Conservation (phyloP, 2,329 filamentous ascomycete species). For the Claviceps citrina region DNA sequence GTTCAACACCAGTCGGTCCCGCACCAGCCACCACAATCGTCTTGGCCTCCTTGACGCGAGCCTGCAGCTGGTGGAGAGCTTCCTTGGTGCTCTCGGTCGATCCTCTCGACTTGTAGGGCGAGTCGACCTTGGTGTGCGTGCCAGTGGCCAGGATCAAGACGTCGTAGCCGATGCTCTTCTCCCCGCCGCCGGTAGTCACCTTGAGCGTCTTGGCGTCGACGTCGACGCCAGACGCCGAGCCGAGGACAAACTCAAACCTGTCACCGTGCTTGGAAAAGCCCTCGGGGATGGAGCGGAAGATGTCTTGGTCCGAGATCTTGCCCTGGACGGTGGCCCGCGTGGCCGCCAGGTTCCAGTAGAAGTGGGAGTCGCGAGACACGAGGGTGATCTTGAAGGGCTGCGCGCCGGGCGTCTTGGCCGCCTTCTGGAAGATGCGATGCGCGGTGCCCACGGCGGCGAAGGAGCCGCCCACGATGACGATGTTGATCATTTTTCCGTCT, state of each 20-base stretch:
- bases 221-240: slow-evolving; percentile 24
- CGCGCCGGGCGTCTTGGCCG: background rate
- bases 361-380: slow-evolving; percentile 23
- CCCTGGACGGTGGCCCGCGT: slow-evolving; percentile 38
- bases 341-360: slow-evolving; percentile 32
- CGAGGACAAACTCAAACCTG: slow-evolving; percentile 34
- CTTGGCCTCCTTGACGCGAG: slow-evolving; percentile 11
- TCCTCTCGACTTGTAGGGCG: slow-evolving; percentile 33
- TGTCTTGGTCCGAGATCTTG: slow-evolving; percentile 28
- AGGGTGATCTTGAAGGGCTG: slow-evolving; percentile 1
- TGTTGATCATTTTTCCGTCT: background rate
- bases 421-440: slow-evolving; percentile 1
- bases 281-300: slow-evolving; percentile 30
- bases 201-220: slow-evolving; percentile 20
- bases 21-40: slow-evolving; percentile 24
- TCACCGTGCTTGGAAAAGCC: slow-evolving; percentile 19
- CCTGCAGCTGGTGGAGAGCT: slow-evolving; percentile 19
- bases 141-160: slow-evolving; percentile 40
- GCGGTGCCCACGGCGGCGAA: background rate
- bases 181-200: slow-evolving; percentile 17
- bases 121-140: slow-evolving; percentile 23
- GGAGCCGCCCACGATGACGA: background rate
- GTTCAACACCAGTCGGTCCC: slow-evolving; percentile 24
- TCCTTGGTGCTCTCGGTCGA: slow-evolving; percentile 26
- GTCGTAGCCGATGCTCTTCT: slow-evolving; percentile 13